Percentiles rank a stretch among this genome's conserved stretches.
These are phyloP conservation scores for Actinomortierella wolfii DNA, from an alignment of 371 early-diverging fungal genomes.

Conservation along the genomic window DNA sequence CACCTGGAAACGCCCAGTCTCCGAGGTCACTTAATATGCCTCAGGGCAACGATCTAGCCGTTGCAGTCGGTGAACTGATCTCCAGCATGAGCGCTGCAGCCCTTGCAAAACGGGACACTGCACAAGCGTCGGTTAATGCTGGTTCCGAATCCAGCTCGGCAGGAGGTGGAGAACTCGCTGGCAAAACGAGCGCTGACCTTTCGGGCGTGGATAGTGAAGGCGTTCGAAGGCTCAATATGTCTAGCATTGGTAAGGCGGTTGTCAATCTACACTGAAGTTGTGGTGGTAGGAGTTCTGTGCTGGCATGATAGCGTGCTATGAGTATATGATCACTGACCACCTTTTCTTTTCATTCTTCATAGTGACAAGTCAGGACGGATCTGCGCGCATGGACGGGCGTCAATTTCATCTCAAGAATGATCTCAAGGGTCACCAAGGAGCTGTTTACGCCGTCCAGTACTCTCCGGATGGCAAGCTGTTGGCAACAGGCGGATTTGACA, in stretches of 20 bases:
- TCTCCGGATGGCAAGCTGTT: conserved; percentile 81
- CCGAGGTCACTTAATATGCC: conserved; percentile 3
- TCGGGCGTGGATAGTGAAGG: conserved; percentile 39
- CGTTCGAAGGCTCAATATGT: conserved; percentile 41
- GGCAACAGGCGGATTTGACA: conserved; percentile 91
- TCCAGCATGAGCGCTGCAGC: conserved; percentile 16
- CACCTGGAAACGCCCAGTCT: conserved; percentile 35
- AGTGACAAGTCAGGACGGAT: conserved; percentile 40
- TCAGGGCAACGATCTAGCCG: conserved; percentile 18
- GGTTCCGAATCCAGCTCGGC: conserved; percentile 6
- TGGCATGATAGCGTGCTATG: too few relatives aligned
- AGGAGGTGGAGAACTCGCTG: conserved; percentile 16
- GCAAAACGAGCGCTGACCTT: conserved; percentile 25
- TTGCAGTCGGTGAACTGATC: conserved; percentile 28
- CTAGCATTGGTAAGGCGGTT: conserved; percentile 26
- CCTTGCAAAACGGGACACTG: conserved; percentile 15
- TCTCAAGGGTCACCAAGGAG: conserved; percentile 83
- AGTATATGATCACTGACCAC: too few relatives aligned
- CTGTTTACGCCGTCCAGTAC: conserved; percentile 84
- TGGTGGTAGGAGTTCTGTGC: too few relatives aligned
- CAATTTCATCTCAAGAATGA: conserved; percentile 60
- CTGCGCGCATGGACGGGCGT: conserved; percentile 47
- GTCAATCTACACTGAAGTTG: too few relatives aligned
- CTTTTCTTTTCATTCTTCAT: neutral
- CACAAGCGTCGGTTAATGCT: conserved; percentile 9